phyloP scores from a whole-genome alignment of 108 stramenopile species.

The Nitzschia putrida region DNA sequence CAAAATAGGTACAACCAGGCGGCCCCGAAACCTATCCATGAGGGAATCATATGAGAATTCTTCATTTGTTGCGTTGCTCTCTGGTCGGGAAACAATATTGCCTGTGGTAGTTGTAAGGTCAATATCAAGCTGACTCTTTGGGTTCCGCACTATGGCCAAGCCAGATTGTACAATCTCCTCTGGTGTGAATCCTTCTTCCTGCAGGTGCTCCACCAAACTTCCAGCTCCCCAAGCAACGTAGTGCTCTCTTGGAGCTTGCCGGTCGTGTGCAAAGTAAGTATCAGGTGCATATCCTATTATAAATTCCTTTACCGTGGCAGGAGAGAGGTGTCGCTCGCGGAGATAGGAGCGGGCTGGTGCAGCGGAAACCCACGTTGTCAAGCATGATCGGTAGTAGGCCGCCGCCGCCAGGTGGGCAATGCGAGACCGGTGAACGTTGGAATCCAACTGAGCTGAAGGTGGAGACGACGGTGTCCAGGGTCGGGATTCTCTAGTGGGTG shows the following conservation, averaged over 20 bases:
- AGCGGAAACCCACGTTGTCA: conserved; percentile 60
- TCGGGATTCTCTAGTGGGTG: too few relatives aligned
- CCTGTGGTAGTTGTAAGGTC: too few relatives aligned
- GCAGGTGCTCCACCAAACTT: conserved; percentile 79
- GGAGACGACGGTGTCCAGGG: not conserved
- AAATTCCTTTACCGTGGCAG: conserved; percentile 70
- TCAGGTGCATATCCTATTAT: conserved; percentile 91
- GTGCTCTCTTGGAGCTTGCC: not conserved
- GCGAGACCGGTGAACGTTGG: conserved; percentile 42
- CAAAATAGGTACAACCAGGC: conserved; percentile 80
- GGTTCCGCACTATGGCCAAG: conserved; percentile 57
- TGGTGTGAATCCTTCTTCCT: conserved; percentile 60
- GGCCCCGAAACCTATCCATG: conserved; percentile 82
- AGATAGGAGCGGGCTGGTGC: conserved; percentile 77
- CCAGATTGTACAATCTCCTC: conserved; percentile 86
- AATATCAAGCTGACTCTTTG: not conserved
- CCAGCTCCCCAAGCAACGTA: conserved; percentile 42
- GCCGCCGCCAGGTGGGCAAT: conserved; percentile 78
- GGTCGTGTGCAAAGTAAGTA: conserved; percentile 56
- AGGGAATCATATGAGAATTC: conserved; percentile 21
- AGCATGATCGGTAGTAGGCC: conserved; percentile 75
- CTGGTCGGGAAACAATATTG: too few relatives aligned
- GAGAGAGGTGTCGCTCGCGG: conserved; percentile 55
- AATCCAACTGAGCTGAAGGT: not conserved
- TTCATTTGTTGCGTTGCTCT: not conserved